Conservation (phyloP, 345 rosid species). For the Alliaria petiolata region DNA sequence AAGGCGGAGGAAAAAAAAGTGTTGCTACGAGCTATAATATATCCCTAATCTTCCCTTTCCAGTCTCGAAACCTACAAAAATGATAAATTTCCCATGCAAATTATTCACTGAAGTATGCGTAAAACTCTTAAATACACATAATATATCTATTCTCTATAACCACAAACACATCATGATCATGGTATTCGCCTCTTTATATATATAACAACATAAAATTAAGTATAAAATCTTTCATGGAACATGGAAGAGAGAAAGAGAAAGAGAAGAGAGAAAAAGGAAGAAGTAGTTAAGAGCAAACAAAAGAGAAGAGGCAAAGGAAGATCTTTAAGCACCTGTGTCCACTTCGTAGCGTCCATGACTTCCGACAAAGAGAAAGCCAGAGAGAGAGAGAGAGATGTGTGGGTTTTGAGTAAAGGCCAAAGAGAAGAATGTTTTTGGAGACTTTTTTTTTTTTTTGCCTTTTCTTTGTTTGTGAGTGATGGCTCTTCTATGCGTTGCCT, state of each 20-base stretch:
- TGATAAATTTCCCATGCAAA: slow-evolving; percentile 10
- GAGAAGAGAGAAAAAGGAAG: neutral
- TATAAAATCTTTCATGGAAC: neutral
- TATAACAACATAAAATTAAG: neutral
- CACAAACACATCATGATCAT: neutral
- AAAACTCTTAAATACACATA: neutral
- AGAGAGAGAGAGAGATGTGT: slow-evolving; percentile 27
- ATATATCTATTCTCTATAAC: neutral
- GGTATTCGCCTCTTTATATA: neutral
- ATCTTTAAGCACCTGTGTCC: slow-evolving; percentile 37
- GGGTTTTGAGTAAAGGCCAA: slow-evolving; percentile 26
- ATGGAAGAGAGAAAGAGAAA: neutral
- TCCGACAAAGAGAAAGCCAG: slow-evolving; percentile 37
- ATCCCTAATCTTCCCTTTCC: neutral
- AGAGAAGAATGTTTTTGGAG: slow-evolving; percentile 31
- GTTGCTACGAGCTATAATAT: neutral
- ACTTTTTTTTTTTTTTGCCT: slow-evolving; percentile 15
- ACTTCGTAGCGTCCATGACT: slow-evolving; percentile 40
- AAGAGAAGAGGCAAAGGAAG: slow-evolving; percentile 21
- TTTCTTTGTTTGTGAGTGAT: slow-evolving; percentile 33
- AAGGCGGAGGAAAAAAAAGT: slow-evolving; percentile 19
- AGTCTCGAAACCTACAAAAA: slow-evolving; percentile 20
- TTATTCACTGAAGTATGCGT: neutral
- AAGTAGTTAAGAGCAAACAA: slow-evolving; percentile 21
- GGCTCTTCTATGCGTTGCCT: slow-evolving; percentile 33